These are phyloP conservation scores for Paecilomyces variotii DNA, from an alignment of 2,329 filamentous ascomycete species.

Conservation along the genomic window DNA sequence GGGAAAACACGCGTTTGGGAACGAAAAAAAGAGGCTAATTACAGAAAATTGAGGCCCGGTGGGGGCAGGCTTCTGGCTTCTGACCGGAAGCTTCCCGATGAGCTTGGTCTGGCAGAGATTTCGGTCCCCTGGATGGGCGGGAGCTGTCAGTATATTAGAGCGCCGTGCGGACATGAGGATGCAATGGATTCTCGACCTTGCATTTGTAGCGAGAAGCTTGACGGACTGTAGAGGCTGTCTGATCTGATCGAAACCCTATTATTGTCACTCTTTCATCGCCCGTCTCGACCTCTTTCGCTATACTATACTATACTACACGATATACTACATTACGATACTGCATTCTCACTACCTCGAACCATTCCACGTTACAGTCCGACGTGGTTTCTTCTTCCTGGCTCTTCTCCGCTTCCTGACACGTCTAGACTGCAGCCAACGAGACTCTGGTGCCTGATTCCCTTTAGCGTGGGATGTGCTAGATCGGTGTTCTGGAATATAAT, in stretches of 20 bases:
- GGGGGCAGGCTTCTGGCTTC: background rate
- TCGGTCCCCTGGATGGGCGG: background rate
- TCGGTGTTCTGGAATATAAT: background rate
- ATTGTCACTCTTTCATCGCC: background rate
- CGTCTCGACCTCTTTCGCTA: too few relatives aligned
- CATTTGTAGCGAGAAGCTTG: background rate
- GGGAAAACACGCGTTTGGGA: background rate
- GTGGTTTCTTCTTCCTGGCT: background rate
- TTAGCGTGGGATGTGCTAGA: background rate
- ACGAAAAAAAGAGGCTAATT: background rate
- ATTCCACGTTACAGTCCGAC: background rate
- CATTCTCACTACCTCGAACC: background rate
- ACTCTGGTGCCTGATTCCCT: background rate
- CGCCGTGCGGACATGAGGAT: background rate
- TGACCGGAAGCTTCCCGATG: background rate
- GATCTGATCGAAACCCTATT: background rate
- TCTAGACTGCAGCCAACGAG: background rate
- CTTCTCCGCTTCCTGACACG: background rate
- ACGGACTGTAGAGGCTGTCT: background rate
- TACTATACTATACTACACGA: background rate
- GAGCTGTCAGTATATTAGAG: background rate
- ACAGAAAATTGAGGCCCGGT: background rate
- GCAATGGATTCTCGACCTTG: background rate
- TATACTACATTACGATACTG: background rate
- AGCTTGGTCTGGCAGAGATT: background rate